Percentiles rank a stretch among this genome's conserved stretches.
These are phyloP conservation scores for Bacidia rubella DNA, from an alignment of 495 filamentous ascomycete species.

Conservation along the genomic window DNA sequence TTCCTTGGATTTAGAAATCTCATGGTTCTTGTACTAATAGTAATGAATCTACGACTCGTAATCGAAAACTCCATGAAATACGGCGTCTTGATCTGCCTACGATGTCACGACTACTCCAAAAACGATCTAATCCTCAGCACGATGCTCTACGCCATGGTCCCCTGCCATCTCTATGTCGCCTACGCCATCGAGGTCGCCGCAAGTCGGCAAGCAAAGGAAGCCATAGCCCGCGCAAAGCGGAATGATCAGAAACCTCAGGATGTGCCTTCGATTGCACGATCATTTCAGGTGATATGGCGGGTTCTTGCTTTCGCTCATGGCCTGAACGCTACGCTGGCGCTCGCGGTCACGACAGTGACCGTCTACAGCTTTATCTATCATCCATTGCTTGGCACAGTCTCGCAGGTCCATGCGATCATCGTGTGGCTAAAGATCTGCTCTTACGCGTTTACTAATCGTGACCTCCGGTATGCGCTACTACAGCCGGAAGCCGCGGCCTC, in stretches of 20 bases:
- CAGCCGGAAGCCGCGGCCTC: conserved; percentile 44
- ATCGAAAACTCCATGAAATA: conserved; percentile 99
- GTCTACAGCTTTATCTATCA: conserved; percentile 88
- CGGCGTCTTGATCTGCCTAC: conserved; percentile 82
- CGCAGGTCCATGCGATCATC: conserved; percentile 83
- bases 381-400: conserved; percentile 82
- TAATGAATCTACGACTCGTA: conserved; percentile 81
- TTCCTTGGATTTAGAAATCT: conserved; percentile 91
- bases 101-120: conserved; percentile 74
- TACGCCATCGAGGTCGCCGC: conserved; percentile 77
- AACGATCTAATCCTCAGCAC: conserved; percentile 65
- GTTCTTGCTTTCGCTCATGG: conserved; percentile 64
- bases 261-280: conserved; percentile 24
- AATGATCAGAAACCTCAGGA: conserved; percentile 40
- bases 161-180: conserved; percentile 77
- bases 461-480: conserved; percentile 77
- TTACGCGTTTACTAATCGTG: conserved; percentile 92
- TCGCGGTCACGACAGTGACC: conserved; percentile 64
- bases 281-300: conserved; percentile 61
- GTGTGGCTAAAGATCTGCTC: conserved; percentile 93
- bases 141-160: conserved; percentile 69
- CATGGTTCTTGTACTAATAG: conserved; percentile 89
- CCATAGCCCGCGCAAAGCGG: conserved; percentile 48
- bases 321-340: conserved; percentile 68
- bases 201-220: conserved; percentile 56